These are phyloP conservation scores for Ochromonadaceae sp. DNA, from an alignment of 352 stramenopile species.

Conservation along the genomic window DNA sequence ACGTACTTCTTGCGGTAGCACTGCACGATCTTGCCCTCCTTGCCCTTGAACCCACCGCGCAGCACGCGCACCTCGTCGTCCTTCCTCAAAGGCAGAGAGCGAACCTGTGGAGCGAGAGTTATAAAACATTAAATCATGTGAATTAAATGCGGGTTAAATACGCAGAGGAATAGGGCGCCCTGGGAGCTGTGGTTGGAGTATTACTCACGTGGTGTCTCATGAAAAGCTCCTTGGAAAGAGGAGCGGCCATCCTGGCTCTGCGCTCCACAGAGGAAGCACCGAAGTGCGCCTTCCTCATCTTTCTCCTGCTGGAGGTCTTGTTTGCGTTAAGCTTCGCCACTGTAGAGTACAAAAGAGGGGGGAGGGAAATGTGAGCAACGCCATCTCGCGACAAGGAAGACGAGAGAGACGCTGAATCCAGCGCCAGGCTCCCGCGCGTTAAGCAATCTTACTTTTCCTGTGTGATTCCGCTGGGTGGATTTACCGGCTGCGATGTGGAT, in stretches of 20 bases:
- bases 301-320: slow-evolving; percentile 84
- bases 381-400: no score
- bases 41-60: slow-evolving; percentile 87
- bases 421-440: no score
- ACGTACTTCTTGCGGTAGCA: slow-evolving; percentile 99
- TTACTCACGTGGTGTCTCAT: slow-evolving; percentile 95
- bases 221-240: slow-evolving; percentile 96
- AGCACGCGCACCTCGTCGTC: slow-evolving; percentile 97
- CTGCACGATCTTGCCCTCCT: slow-evolving; percentile 92
- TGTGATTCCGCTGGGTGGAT: no score
- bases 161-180: neutral
- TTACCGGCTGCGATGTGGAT: no score
- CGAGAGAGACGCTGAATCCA: no score
- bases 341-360: no score
- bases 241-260: slow-evolving; percentile 90
- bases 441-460: no score
- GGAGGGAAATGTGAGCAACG: no score
- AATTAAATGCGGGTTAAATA: slow-evolving; percentile 21
- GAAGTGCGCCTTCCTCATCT: slow-evolving; percentile 99
- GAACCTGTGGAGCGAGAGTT: slow-evolving; percentile 48
- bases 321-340: slow-evolving; percentile 83
- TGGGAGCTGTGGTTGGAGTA: slow-evolving; percentile 18
- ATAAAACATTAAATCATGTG: slow-evolving; percentile 22
- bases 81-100: slow-evolving; percentile 94
- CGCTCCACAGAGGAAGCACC: slow-evolving; percentile 67